Evolutionary conservation across 176 grass and related monocot species (phyloP), one percentile per base, ranked within the genome.

Genomic region (Musa acuminata): DNA sequence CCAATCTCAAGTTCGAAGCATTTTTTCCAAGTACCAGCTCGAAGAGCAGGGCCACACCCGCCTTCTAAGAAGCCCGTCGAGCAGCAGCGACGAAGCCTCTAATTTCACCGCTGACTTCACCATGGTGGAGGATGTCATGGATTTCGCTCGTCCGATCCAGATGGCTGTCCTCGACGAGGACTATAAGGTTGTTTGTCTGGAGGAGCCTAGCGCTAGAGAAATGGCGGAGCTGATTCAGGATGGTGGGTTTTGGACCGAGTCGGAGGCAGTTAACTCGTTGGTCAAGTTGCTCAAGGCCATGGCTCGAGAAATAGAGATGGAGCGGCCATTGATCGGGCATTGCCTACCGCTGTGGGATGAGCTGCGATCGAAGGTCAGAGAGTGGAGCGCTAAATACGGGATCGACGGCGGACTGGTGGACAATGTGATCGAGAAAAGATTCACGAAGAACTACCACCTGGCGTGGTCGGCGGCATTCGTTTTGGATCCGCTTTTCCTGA

Each of bases 381-480:
- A 85, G 2, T 88, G 90, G 87, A 84, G 87, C 74, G 74, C 53
- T 26, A 90, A 91, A 68, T 97, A 88, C 80, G 82, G 80, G 71
- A 53, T 88, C 12, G 94, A 97, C 22, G 87, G 90, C 24, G 77
- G 79, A 8, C 62, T 67, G 1, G 80, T 87, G 17, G 86, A 90
- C 76, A 83, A 83, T 13, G 83, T 97, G 62, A 8, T 97, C 12
- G 94, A 97, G 55, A 87, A 67, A 69, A 82, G 94, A 83, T 91
- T 97, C 87, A 86, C 78, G 74, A 89, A 90, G 87, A 91, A 85
- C 77, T 97, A 97, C 81, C 90, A 93, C 80, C 87, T 90, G 13
- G 94, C 90, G 1, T 97, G 94, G 94, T 90, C 94, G 1, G 90
- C 90, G 1, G 89, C 94, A 20, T 97, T 93, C 81, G 90, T 97